Evolutionary conservation across 2,329 filamentous ascomycete species (phyloP), one percentile per base, ranked within the genome.

Genomic region (Diaporthe citriasiana): DNA sequence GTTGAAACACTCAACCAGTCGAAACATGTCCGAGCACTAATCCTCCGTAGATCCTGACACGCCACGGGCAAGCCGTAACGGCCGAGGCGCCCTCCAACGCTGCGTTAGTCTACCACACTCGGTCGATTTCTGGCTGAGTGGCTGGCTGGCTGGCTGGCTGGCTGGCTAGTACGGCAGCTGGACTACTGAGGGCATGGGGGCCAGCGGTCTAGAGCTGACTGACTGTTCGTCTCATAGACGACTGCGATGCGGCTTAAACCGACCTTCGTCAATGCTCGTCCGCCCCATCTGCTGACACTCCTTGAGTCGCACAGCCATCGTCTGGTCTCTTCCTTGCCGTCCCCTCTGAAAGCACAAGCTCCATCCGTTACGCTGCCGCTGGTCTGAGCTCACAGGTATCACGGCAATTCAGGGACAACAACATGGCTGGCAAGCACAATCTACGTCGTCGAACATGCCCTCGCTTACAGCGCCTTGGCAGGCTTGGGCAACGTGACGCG

Each of bases 1-100:
- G 33, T 60, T 71, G 70, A 63, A 63, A 71, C 56, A 53, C 70
- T 22, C 55, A 40, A 51, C 42, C 42, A 42, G 70, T 71, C 70
- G 56, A 71, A 57, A 71, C 45, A 50, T 59, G 56, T 63, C 69
- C 50, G 33, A 47, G 70, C 56, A 12, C 63, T 53, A 35, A 53
- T 71, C 56, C 56, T 71, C 55, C 40, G 42, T 25, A 53, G 63
- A 68, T 53, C 63, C 63, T 53, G 63, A 53, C 33, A 68, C 63
- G 63, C 63, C 63, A 53, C 47, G 47, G 53, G 63, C 12, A 55
- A 71, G 47, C 45, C 56, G 56, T 50, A 71, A 71, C 70, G 70
- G 45, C 47, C 22, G 59, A 17, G 70, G 59, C n/a, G 27, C 33
- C 66, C 38, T 35, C 38, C 66, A 45, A 47, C 19, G 10, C n/a